phyloP scores from a whole-genome alignment of 2,329 filamentous ascomycete species.

The Thyridium curvatum region DNA sequence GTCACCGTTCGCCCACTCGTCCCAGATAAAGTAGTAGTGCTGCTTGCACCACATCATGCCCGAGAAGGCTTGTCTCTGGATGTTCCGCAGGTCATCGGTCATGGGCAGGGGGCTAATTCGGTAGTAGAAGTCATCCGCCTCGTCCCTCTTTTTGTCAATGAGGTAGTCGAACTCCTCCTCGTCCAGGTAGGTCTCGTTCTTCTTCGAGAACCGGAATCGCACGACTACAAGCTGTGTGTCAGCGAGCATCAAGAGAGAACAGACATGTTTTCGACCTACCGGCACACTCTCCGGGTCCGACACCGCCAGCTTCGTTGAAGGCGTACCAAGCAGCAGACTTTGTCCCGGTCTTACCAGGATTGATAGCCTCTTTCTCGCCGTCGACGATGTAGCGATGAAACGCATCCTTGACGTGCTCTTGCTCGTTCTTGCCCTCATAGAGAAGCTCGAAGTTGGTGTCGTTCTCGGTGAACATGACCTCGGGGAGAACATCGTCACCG shows the following conservation, averaged over 20 bases:
- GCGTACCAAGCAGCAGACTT: conserved; percentile 89
- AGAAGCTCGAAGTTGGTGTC: conserved; percentile 80
- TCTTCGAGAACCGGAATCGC: conserved; percentile 79
- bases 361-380: conserved; percentile 72
- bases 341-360: conserved; percentile 73
- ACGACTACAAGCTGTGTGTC: conserved; percentile 53
- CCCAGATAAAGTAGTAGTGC: conserved; percentile 94
- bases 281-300: conserved; percentile 85
- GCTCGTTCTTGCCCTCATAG: conserved; percentile 72
- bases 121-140: conserved; percentile 95
- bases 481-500: conserved; percentile 76
- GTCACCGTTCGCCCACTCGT: conserved; percentile 95
- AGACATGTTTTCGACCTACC: conserved; percentile 57
- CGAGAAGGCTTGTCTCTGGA: conserved; percentile 88
- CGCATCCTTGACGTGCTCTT: conserved; percentile 87
- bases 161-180: conserved; percentile 90
- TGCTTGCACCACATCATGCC: conserved; percentile 99
- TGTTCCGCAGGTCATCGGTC: conserved; percentile 87
- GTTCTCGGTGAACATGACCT: conserved; percentile 90
- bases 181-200: conserved; percentile 72
- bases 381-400: conserved; percentile 87
- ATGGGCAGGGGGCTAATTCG: conserved; percentile 89
- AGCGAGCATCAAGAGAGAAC: not conserved
- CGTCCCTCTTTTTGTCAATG: conserved; percentile 77
- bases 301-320: conserved; percentile 84